Evolutionary conservation across 106 monocot species (phyloP).

Genomic region (Acorus calamus): DNA sequence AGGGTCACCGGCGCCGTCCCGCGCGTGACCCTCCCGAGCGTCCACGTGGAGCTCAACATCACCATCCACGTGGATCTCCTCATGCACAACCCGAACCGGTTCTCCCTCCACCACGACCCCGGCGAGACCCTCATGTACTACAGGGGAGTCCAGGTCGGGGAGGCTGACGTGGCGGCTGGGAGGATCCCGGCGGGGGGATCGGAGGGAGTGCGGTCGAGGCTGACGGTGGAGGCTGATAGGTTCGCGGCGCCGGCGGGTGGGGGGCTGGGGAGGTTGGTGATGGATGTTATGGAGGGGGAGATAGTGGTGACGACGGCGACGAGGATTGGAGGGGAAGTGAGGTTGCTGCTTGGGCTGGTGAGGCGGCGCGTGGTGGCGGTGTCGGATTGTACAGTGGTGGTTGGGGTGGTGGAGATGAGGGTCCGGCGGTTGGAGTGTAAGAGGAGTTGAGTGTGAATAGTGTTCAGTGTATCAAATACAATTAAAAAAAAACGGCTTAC

Average conservation of each 20-base stretch:
- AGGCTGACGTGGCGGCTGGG: conserved; percentile 38
- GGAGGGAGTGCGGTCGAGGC: conserved; percentile 7
- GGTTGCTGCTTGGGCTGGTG: conserved; percentile 32
- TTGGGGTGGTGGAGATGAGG: conserved; percentile 19
- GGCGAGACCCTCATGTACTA: conserved; percentile 33
- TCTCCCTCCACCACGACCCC: conserved; percentile 30
- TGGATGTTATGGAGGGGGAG: conserved; percentile 25
- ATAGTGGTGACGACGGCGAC: conserved; percentile 25
- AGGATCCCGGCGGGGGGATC: conserved; percentile 31
- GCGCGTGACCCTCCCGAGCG: conserved; percentile 16
- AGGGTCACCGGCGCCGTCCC: conserved; percentile 20
- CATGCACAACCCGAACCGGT: conserved; percentile 54
- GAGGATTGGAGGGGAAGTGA: conserved; percentile 29
- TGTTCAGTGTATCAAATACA: too few species aligned
- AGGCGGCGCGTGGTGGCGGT: conserved; percentile 23
- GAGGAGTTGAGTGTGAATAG: too few species aligned
- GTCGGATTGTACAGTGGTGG: conserved; percentile 31
- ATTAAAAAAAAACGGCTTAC: too few species aligned
- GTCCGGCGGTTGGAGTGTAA: conserved; percentile 32
- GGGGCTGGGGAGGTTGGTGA: conserved; percentile 7
- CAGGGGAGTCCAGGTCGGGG: conserved; percentile 27
- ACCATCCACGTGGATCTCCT: conserved; percentile 35
- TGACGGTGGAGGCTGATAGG: conserved; percentile 26
- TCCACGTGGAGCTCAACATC: conserved; percentile 35
- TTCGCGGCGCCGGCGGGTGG: background rate